phyloP scores from a whole-genome alignment of 768 basidiomycete species.

The Daedaleopsis nitida region DNA sequence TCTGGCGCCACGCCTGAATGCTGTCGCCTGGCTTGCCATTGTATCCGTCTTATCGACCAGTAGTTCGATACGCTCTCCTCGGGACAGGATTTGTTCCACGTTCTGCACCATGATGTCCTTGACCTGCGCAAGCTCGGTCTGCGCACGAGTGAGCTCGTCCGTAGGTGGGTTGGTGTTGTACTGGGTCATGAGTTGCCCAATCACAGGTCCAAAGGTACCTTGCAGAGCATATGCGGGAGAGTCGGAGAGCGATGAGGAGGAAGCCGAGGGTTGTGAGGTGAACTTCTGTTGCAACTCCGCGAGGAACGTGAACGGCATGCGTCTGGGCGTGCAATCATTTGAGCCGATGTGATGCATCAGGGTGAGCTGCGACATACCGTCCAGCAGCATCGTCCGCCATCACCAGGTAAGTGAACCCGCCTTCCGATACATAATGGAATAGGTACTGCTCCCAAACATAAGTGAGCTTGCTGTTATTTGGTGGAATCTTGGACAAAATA shows the following conservation, averaged over 20 bases:
- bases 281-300: conserved; percentile 85
- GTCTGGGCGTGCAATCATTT: conserved; percentile 40
- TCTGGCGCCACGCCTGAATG: conserved; percentile 87
- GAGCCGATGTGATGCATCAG: neutral
- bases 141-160: conserved; percentile 90
- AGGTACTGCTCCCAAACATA: conserved; percentile 94
- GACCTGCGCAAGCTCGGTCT: conserved; percentile 84
- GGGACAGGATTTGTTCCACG: conserved; percentile 91
- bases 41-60: conserved; percentile 97
- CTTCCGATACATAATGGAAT: conserved; percentile 92
- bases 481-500: conserved; percentile 94
- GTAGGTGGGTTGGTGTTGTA: conserved; percentile 88
- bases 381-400: conserved; percentile 95
- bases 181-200: conserved; percentile 77
- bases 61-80: conserved; percentile 94
- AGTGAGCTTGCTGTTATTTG: conserved; percentile 76
- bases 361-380: conserved; percentile 49
- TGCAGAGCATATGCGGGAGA: conserved; percentile 67
- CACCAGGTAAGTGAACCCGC: conserved; percentile 84
- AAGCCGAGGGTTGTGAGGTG: conserved; percentile 61
- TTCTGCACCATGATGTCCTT: conserved; percentile 99
- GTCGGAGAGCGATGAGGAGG: conserved; percentile 47
- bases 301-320: conserved; percentile 94
- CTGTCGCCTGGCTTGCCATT: conserved; percentile 92
- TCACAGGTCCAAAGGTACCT: conserved; percentile 67